phyloP scores from a whole-genome alignment of 805 yeast species.

The Blastobotrys robertii region DNA sequence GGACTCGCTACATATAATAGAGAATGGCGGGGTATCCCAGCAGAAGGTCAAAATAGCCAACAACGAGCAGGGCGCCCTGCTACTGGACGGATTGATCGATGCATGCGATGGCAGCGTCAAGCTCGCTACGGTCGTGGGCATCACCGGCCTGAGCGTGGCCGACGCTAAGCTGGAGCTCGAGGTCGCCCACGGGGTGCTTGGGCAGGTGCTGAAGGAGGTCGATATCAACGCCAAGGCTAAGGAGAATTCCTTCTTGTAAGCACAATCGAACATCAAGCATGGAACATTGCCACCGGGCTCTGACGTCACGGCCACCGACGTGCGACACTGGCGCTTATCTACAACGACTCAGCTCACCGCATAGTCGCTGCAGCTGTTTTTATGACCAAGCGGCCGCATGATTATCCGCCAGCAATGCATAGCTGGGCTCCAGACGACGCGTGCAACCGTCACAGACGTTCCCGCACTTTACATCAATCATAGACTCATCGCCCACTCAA shows the following conservation, averaged over 20 bases:
- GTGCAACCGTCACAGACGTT: no score
- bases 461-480: no score
- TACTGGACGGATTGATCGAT: constrained; percentile 9
- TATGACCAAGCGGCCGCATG: no score
- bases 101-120: constrained; percentile 14
- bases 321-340: no score
- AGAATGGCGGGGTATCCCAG: neutral
- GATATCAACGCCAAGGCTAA: no score
- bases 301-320: no score
- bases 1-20: constrained; percentile 2
- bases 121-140: constrained; percentile 16
- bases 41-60: neutral
- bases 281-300: neutral
- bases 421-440: no score
- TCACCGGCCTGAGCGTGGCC: constrained; percentile 12
- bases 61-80: constrained; percentile 1
- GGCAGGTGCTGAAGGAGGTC: neutral
- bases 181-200: constrained; percentile 8
- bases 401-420: no score
- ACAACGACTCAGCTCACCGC: no score
- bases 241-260: neutral
- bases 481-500: no score
- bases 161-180: constrained; percentile 8
- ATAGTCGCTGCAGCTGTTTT: no score
- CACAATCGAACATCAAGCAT: neutral